Evolutionary conservation across 106 monocot genomes (phyloP).

Genomic region (Vanilla planifolia): DNA sequence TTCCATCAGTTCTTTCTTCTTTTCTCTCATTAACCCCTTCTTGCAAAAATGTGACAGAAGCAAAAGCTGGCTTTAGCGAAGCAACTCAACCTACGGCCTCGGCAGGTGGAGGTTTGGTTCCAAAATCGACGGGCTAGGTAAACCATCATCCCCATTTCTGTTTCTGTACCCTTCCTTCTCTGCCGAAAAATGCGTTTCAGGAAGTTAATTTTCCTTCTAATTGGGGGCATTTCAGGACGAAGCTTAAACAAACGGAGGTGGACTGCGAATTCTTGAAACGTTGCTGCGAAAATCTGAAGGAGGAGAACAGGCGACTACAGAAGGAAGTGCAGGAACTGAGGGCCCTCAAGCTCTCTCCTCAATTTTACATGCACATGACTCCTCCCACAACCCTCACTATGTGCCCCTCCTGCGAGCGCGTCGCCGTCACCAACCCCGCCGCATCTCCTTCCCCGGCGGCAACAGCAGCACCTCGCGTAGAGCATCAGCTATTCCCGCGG

Average conservation of each 20-base stretch:
- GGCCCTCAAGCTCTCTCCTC: constrained; percentile 82
- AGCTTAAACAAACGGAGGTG: constrained; percentile 96
- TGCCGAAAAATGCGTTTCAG: not conserved
- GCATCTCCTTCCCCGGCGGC: not conserved
- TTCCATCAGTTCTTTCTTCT: not conserved
- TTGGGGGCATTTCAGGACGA: constrained; percentile 49
- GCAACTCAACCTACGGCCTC: constrained; percentile 55
- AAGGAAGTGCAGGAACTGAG: constrained; percentile 95
- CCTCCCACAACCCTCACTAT: constrained; percentile 97
- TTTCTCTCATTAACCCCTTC: not conserved
- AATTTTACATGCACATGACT: constrained; percentile 84
- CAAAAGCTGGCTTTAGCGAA: constrained; percentile 72
- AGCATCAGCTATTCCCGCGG: not conserved
- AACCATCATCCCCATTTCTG: not conserved
- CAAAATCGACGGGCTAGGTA: constrained; percentile 82
- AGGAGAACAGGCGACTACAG: constrained; percentile 84
- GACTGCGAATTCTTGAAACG: constrained; percentile 89
- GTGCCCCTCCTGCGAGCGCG: constrained; percentile 92
- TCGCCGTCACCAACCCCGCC: constrained; percentile 17
- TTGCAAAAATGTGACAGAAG: constrained; percentile 33
- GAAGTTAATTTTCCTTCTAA: not conserved
- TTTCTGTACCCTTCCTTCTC: no score
- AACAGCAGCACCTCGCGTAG: not conserved
- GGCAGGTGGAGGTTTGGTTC: constrained; percentile 92
- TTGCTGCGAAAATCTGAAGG: constrained; percentile 92